phyloP scores from a whole-genome alignment of 1,284 basidiomycete species.

The Ganoderma multipileum region DNA sequence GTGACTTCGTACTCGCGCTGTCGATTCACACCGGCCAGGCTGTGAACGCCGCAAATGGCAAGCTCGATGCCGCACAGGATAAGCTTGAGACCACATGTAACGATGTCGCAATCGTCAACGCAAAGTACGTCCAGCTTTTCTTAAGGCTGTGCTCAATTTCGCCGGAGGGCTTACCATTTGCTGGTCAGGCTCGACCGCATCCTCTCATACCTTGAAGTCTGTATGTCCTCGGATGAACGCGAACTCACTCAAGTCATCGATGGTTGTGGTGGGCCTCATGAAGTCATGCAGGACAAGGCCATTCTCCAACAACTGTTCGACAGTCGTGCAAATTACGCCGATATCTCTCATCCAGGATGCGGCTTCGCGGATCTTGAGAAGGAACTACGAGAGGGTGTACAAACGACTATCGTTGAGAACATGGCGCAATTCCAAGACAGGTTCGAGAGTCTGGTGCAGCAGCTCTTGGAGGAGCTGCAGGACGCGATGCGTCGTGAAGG shows the following conservation, averaged over 20 bases:
- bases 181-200: conserved; percentile 18
- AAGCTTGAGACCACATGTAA: no score
- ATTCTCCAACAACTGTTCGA: conserved; percentile 32
- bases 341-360: not conserved
- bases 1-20: conserved; percentile 42
- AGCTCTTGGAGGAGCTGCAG: conserved; percentile 28
- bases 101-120: conserved; percentile 24
- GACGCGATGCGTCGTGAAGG: conserved; percentile 19
- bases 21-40: conserved; percentile 42
- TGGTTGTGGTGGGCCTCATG: conserved; percentile 11
- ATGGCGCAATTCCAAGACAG: conserved; percentile 30
- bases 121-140: conserved; percentile 20
- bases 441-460: conserved; percentile 32
- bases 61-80: conserved; percentile 29
- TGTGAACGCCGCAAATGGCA: conserved; percentile 41
- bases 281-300: not conserved
- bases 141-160: not conserved
- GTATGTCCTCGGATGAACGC: not conserved
- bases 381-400: conserved; percentile 27
- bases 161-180: conserved; percentile 28
- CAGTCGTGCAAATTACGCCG: not conserved
- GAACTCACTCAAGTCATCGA: conserved; percentile 40
- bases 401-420: conserved; percentile 31
- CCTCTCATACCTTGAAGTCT: not conserved
- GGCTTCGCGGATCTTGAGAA: conserved; percentile 13